Conservation (phyloP, 345 rosid species). For the Streptanthus diversifolius region DNA sequence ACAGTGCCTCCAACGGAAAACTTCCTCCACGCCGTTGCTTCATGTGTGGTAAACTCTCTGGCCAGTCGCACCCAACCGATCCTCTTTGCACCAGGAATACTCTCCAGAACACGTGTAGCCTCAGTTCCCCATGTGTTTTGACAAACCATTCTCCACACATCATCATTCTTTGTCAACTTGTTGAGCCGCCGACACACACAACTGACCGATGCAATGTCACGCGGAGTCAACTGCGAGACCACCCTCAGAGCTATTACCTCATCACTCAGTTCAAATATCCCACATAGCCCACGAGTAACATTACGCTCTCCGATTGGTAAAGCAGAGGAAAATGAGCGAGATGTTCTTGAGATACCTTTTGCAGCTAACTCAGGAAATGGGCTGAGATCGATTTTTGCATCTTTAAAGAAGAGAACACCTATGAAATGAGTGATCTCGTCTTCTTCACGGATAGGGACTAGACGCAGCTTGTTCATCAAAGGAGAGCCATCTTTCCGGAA, state of each 20-base stretch:
- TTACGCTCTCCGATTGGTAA: constrained; percentile 54
- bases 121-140: constrained; percentile 94
- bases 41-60: constrained; percentile 82
- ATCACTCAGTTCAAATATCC: constrained; percentile 68
- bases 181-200: constrained; percentile 64
- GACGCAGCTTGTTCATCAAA: constrained; percentile 70
- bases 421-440: constrained; percentile 80
- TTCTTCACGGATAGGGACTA: constrained; percentile 84
- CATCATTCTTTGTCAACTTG: constrained; percentile 76
- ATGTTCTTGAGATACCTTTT: constrained; percentile 47
- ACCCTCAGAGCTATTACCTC: constrained; percentile 71
- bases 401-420: constrained; percentile 77
- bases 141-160: constrained; percentile 92
- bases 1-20: constrained; percentile 85
- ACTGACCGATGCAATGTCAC: constrained; percentile 82
- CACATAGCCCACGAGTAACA: constrained; percentile 65
- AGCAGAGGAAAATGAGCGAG: constrained; percentile 43
- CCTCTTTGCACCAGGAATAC: constrained; percentile 82
- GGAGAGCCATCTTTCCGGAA: constrained; percentile 90
- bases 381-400: constrained; percentile 74
- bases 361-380: constrained; percentile 52
- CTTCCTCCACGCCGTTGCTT: constrained; percentile 91
- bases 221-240: constrained; percentile 73
- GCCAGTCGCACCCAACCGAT: constrained; percentile 86
- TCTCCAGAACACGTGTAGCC: constrained; percentile 75